phyloP scores from a whole-genome alignment of 1,284 basidiomycete species.

The Anthracocystis panici-leucophaei region DNA sequence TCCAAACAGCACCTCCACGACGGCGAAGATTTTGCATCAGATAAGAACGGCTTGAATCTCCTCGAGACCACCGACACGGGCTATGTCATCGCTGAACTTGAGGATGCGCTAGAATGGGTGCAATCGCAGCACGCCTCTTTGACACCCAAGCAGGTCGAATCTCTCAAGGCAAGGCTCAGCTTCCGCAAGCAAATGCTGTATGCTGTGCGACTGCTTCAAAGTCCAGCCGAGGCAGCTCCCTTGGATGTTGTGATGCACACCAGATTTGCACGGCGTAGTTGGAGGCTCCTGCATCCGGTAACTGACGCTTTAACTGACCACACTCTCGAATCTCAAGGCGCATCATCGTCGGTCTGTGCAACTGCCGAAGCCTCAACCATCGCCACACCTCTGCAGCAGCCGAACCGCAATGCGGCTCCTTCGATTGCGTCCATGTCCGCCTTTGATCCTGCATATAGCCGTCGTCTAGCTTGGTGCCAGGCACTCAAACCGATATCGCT shows the following conservation, averaged over 20 bases:
- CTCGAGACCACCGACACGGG: conserved; percentile 78
- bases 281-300: conserved; percentile 18
- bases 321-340: background rate
- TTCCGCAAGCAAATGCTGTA: conserved; percentile 51
- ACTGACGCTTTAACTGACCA: background rate
- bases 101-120: conserved; percentile 75
- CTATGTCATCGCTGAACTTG: conserved; percentile 75
- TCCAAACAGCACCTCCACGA: conserved; percentile 45
- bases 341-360: background rate
- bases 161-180: conserved; percentile 32
- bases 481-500: conserved; percentile 78
- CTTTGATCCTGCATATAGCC: conserved; percentile 79
- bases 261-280: conserved; percentile 39
- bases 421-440: conserved; percentile 74
- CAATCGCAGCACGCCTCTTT: conserved; percentile 39
- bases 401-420: conserved; percentile 50
- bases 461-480: conserved; percentile 79
- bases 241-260: conserved; percentile 48
- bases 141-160: conserved; percentile 5
- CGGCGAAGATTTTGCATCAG: conserved; percentile 85
- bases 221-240: conserved; percentile 26
- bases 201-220: conserved; percentile 28
- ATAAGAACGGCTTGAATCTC: conserved; percentile 85
- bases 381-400: conserved; percentile 10
- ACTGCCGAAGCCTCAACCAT: background rate